A percentile compares a stretch with the other conserved stretches of the same genome.
Evolutionary conservation across 2,329 filamentous ascomycete species (phyloP).

Genomic region (Zalaria sp.): DNA sequence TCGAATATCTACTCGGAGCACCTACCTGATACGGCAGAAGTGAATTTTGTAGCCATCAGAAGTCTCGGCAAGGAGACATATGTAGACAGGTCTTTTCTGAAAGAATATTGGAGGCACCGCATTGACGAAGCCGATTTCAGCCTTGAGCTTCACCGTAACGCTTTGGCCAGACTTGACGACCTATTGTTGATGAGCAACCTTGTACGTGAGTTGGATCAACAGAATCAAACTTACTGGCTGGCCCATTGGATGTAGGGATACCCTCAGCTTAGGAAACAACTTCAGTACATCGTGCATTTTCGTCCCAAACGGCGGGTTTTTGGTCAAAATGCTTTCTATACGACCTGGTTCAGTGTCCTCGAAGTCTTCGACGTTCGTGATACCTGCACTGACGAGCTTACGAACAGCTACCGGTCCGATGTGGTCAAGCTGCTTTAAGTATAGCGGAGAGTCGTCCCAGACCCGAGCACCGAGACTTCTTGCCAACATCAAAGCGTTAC

Average conservation of each 20-base stretch:
- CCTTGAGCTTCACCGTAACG: constrained; percentile 48
- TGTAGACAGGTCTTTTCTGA: constrained; percentile 47
- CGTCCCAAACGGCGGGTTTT: constrained; percentile 71
- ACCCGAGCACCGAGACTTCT: constrained; percentile 59
- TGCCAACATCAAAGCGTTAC: constrained; percentile 60
- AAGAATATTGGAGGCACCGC: constrained; percentile 46
- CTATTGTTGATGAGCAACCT: constrained; percentile 7
- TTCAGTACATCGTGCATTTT: constrained; percentile 51
- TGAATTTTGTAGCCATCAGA: constrained; percentile 55
- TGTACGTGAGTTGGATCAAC: too few relatives aligned
- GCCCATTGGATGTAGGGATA: constrained; percentile 37
- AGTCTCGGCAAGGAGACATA: constrained; percentile 62
- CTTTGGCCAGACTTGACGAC: constrained; percentile 23
- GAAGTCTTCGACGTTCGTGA: constrained; percentile 59
- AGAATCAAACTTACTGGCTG: constrained; percentile 25
- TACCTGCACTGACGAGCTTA: constrained; percentile 56
- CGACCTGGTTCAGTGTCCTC: constrained; percentile 50
- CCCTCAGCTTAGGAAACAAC: constrained; percentile 55
- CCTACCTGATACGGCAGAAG: constrained; percentile 46
- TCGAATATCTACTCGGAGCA: neutral
- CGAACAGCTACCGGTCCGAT: constrained; percentile 64
- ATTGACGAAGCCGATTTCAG: constrained; percentile 60
- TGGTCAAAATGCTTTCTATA: constrained; percentile 64
- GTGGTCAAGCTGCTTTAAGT: constrained; percentile 70
- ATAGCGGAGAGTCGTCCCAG: constrained; percentile 72